Evolutionary conservation across 192 early-diverging fungal genomes (phyloP).

Genomic region (Phlyctochytrium planicorne): DNA sequence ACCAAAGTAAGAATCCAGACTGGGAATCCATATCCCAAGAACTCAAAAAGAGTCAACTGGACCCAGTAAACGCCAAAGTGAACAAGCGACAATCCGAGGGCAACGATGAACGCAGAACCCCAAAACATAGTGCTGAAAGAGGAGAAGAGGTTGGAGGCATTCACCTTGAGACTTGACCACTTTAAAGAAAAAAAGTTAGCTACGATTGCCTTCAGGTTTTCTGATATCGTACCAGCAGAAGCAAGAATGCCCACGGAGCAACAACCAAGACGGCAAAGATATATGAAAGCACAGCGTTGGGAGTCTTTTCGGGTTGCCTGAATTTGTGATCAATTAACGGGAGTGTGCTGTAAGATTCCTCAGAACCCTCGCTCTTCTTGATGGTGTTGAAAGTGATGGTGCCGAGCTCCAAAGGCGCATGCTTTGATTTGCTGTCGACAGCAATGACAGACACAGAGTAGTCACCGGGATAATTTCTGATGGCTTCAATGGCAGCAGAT

Average conservation of each 20-base stretch:
- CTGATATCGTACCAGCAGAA: not conserved
- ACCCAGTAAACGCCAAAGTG: not conserved
- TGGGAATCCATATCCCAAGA: conserved; percentile 2
- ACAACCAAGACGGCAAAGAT: not conserved
- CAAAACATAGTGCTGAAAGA: not conserved
- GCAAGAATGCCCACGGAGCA: not conserved
- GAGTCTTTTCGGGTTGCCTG: not conserved
- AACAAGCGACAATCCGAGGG: not conserved
- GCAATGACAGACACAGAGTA: no score
- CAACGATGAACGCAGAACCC: not conserved
- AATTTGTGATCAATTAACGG: not conserved
- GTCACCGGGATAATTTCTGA: no score
- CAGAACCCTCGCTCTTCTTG: no score
- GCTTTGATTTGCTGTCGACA: no score
- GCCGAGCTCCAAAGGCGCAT: no score
- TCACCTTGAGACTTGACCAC: not conserved
- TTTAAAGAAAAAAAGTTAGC: not conserved
- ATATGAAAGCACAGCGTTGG: not conserved
- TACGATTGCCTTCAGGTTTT: not conserved
- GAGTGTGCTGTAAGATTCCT: not conserved
- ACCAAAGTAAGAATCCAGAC: not conserved
- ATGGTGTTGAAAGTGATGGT: no score
- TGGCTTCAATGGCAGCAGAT: no score
- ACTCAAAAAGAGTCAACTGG: not conserved
- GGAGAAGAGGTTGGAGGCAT: not conserved